Percentiles rank a stretch among this genome's conserved stretches.
These are phyloP conservation scores for Inonotus hispidus DNA, from an alignment of 1,284 basidiomycete genomes.

Conservation along the genomic window DNA sequence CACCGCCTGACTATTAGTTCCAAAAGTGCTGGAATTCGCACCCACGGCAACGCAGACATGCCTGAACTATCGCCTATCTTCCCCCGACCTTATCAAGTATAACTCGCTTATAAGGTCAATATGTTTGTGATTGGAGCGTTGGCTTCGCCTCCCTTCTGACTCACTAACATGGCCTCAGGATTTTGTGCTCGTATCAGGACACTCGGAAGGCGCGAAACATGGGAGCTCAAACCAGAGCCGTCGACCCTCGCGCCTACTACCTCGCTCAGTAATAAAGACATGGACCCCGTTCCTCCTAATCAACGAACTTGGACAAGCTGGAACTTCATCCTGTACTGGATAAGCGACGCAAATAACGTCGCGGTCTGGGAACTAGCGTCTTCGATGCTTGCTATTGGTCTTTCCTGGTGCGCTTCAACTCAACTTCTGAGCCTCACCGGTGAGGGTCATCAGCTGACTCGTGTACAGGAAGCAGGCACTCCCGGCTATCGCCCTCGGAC, in stretches of 20 bases:
- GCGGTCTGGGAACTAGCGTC: slow-evolving; percentile 44
- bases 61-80: slow-evolving; percentile 1
- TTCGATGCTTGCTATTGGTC: slow-evolving; percentile 60
- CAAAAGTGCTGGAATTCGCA: background rate
- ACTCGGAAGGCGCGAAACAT: slow-evolving; percentile 25
- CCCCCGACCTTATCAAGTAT: background rate
- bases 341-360: slow-evolving; percentile 53
- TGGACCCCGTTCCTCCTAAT: slow-evolving; percentile 62
- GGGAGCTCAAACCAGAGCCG: slow-evolving; percentile 43
- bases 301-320: slow-evolving; percentile 57
- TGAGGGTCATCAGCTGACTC: background rate
- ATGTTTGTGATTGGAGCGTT: background rate
- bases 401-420: slow-evolving; percentile 46
- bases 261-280: slow-evolving; percentile 68
- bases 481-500: slow-evolving; percentile 54
- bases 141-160: background rate
- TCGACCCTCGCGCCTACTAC: slow-evolving; percentile 46
- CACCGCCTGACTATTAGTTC: background rate
- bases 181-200: background rate
- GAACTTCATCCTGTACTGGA: slow-evolving; percentile 62
- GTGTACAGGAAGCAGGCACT: background rate
- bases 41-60: background rate
- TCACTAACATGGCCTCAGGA: background rate
- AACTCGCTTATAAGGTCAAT: background rate
- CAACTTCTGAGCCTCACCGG: background rate